These are phyloP conservation scores for Phytopythium helicoides DNA, from an alignment of 352 stramenopile species.

Conservation along the genomic window DNA sequence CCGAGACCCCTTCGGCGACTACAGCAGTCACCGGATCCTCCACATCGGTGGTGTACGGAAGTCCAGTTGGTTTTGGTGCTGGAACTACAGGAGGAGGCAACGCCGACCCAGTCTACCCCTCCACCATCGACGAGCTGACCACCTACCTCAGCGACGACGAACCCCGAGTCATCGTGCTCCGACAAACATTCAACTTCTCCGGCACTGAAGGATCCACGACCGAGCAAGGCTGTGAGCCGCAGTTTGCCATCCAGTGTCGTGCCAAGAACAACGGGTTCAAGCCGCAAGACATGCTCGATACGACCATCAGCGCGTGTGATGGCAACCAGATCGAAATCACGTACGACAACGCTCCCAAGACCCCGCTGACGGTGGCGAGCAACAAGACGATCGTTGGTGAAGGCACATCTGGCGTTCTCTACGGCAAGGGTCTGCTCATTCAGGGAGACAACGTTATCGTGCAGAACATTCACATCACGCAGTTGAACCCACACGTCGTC, in stretches of 20 bases:
- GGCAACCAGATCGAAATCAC: constrained; percentile 21
- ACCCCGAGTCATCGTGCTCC: constrained; percentile 36
- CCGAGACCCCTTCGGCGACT: too few relatives aligned
- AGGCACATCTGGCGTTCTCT: constrained; percentile 29
- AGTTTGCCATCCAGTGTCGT: neutral
- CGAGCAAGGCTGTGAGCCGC: constrained; percentile 28
- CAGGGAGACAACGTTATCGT: constrained; percentile 42
- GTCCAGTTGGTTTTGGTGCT: constrained; percentile 14
- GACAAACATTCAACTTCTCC: constrained; percentile 34
- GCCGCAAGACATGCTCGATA: neutral
- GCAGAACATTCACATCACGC: constrained; percentile 39
- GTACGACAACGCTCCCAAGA: constrained; percentile 38
- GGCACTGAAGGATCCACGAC: constrained; percentile 33
- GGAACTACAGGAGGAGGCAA: constrained; percentile 29
- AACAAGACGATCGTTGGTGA: constrained; percentile 48
- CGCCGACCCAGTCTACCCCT: constrained; percentile 24
- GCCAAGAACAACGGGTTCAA: too few relatives aligned
- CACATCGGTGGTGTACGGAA: neutral
- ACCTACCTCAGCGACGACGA: constrained; percentile 19
- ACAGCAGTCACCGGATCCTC: too few relatives aligned
- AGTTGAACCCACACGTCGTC: constrained; percentile 28
- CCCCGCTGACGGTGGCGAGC: constrained; percentile 19
- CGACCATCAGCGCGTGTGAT: constrained; percentile 41
- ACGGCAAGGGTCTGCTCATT: constrained; percentile 38
- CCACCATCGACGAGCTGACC: constrained; percentile 25